phyloP scores from a whole-genome alignment of 2,329 filamentous ascomycete genomes.

The Fusarium sp. region DNA sequence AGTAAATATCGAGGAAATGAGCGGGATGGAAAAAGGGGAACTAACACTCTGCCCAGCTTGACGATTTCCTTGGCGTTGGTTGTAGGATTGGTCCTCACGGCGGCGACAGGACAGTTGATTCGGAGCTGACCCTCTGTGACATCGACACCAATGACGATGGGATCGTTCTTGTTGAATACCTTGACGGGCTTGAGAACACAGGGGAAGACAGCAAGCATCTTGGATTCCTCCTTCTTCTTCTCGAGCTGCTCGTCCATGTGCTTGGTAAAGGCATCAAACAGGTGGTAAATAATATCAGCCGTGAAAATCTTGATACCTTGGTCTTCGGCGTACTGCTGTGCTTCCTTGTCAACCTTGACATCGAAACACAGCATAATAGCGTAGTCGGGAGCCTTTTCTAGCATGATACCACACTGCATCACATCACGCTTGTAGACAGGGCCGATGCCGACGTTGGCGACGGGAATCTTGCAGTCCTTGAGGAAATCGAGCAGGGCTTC shows the following conservation, averaged over 20 bases:
- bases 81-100: constrained; percentile 80
- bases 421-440: constrained; percentile 98
- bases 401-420: constrained; percentile 93
- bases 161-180: constrained; percentile 97
- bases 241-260: constrained; percentile 89
- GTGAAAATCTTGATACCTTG: constrained; percentile 98
- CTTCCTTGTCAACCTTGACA: constrained; percentile 98
- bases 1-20: constrained; percentile 42
- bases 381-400: constrained; percentile 93
- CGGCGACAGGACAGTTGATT: constrained; percentile 89
- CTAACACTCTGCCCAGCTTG: constrained; percentile 90
- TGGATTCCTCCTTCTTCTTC: constrained; percentile 95
- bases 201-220: constrained; percentile 95
- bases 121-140: constrained; percentile 89
- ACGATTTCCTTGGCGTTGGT: constrained; percentile 87
- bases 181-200: constrained; percentile 90
- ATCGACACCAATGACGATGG: constrained; percentile 95
- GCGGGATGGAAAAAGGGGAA: constrained; percentile 48
- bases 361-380: constrained; percentile 99
- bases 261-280: constrained; percentile 95
- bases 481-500: constrained; percentile 97
- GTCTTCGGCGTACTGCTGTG: constrained; percentile 87
- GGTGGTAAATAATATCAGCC: constrained; percentile 98
- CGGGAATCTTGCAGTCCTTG: constrained; percentile 94
- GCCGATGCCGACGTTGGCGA: constrained; percentile 95